Evolutionary conservation across 805 yeast species (phyloP).

Genomic region (Dipodascus albidus): DNA sequence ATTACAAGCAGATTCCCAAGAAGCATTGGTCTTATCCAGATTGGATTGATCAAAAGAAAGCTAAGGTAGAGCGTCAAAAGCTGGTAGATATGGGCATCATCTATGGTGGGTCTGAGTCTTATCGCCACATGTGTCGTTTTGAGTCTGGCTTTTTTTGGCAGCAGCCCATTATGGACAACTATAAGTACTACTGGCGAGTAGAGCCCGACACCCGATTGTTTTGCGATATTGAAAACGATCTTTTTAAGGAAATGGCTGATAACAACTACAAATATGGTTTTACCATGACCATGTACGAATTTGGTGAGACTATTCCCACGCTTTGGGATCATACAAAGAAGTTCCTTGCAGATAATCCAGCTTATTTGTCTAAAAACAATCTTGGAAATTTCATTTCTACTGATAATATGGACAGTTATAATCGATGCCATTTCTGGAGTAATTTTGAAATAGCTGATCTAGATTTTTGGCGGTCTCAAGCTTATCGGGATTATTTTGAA

Average conservation of each 20-base stretch:
- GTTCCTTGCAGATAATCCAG: conserved; percentile 49
- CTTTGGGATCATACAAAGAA: conserved; percentile 65
- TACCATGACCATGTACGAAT: conserved; percentile 63
- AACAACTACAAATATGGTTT: conserved; percentile 65
- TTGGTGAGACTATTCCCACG: conserved; percentile 57
- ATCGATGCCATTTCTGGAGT: conserved; percentile 83
- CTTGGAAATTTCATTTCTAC: conserved; percentile 61
- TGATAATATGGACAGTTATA: conserved; percentile 59
- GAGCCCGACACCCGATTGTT: conserved; percentile 69
- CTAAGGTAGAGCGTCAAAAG: conserved; percentile 46
- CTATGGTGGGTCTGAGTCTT: conserved; percentile 65
- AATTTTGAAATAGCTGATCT: conserved; percentile 57
- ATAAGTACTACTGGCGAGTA: conserved; percentile 88
- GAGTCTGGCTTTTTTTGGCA: conserved; percentile 78
- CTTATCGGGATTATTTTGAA: conserved; percentile 43
- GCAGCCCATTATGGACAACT: conserved; percentile 52
- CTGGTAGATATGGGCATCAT: conserved; percentile 46
- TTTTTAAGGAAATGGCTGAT: conserved; percentile 72
- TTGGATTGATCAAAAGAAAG: conserved; percentile 64
- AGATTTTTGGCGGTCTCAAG: conserved; percentile 45
- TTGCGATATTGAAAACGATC: conserved; percentile 72
- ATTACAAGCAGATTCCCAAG: conserved; percentile 60
- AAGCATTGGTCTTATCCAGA: conserved; percentile 86
- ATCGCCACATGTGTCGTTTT: conserved; percentile 85
- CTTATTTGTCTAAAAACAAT: conserved; percentile 47